Base-by-base conservation (phyloP, 441 rosid species). In the Kokia cookei region DNA sequence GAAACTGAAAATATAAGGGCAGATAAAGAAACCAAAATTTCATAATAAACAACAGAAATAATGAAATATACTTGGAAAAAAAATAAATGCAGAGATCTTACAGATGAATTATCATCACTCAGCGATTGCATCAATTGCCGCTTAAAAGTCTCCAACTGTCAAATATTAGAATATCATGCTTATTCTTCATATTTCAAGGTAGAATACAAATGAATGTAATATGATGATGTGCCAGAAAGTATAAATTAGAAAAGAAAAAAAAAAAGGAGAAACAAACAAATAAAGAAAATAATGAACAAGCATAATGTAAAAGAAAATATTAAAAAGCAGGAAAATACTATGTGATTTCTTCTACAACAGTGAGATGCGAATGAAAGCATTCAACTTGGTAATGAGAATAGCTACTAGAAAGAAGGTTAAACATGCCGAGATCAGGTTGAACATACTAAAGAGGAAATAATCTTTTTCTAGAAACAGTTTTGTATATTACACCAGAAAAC, bases 81-180 rank as follows among this genome's bases (percentile, higher is more conserved):
- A 11, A 55, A 48, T 32, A 47, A 50, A 51, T 43, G 63, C 27
- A 1, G 42, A 75, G 35, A 32, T 76, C 93, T 85, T 87, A 93
- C 98, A 45, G 88, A 83, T 76, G 83, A 81, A 78, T 72, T 89
- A 37, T 93, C 98, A 63, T 93, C 98, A 72, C 68, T 93, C 60
- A 93, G 78, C 2, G 99, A 95, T 78, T 84, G 97, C 99, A 93
- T 87, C 83, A 95, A 76, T 55, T 95, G 98, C 76, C 97, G 87
- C 92, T 93, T 95, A 79, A 95, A 93, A 14, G 91, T 87, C 81
- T 93, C 99, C 76, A 95, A 82, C 99, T 91, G 87, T 69, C 69
- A 80, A 72, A 5, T 64, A 40, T 6, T 22, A 35, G 12, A 40
- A 65, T 2, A 37, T n/a, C 27, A 73, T 27, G 9, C 14, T 54